These are phyloP conservation scores for Ascochyta rabiei DNA, from an alignment of 2,329 filamentous ascomycete genomes.

Conservation along the genomic window DNA sequence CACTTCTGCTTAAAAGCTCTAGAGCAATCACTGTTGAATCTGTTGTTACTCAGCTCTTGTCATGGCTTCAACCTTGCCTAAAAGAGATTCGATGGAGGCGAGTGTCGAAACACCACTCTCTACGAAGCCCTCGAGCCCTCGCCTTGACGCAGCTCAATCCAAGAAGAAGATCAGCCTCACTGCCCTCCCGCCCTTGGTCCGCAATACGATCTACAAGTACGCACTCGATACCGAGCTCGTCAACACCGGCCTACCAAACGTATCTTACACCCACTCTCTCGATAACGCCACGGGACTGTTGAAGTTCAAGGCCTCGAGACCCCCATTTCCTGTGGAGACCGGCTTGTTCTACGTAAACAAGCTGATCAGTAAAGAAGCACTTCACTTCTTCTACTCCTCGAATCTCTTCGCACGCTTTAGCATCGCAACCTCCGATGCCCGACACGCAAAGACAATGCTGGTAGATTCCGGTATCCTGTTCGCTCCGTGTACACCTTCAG, in stretches of 20 bases:
- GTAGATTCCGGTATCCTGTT: constrained; percentile 42
- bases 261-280: constrained; percentile 39
- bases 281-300: constrained; percentile 22
- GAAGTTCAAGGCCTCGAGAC: constrained; percentile 36
- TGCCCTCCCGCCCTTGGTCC: constrained; percentile 36
- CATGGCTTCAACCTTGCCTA: constrained; percentile 20
- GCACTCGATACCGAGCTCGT: constrained; percentile 44
- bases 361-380: constrained; percentile 28
- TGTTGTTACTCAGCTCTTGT: not conserved
- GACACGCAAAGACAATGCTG: constrained; percentile 41
- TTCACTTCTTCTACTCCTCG: constrained; percentile 40
- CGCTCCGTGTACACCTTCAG: constrained; percentile 14
- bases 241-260: constrained; percentile 34
- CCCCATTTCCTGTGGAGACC: constrained; percentile 34
- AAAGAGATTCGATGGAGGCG: constrained; percentile 44
- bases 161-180: constrained; percentile 38
- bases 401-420: constrained; percentile 40
- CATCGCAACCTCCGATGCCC: constrained; percentile 34
- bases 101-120: constrained; percentile 16
- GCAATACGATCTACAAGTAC: constrained; percentile 43
- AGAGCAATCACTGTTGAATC: no score
- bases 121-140: constrained; percentile 21
- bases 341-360: constrained; percentile 38
- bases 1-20: no score
- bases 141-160: constrained; percentile 13